Conservation (phyloP, 192 early-diverging fungal species). For the Coemansia sp. region DNA sequence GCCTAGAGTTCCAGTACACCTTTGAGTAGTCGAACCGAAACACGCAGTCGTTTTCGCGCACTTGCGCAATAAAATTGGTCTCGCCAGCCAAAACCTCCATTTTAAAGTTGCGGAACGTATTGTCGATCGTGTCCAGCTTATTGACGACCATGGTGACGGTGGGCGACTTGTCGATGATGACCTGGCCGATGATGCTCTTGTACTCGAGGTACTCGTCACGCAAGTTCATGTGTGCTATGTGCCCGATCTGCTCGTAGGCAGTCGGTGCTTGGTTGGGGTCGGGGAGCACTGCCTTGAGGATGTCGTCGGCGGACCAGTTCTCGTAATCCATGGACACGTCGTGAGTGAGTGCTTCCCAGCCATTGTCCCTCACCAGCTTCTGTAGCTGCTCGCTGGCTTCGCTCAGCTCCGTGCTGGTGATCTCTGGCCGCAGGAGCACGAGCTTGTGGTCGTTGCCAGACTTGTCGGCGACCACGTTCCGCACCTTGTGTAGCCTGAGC, state of each 20-base stretch:
- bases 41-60: slow-evolving; percentile 88
- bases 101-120: slow-evolving; percentile 93
- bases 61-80: slow-evolving; percentile 82
- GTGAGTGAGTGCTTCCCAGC: slow-evolving; percentile 42
- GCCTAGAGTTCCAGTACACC: slow-evolving; percentile 99
- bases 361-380: slow-evolving; percentile 3
- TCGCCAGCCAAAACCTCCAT: slow-evolving; percentile 96
- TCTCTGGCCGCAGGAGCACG: slow-evolving; percentile 57
- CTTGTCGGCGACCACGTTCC: slow-evolving; percentile 65
- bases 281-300: slow-evolving; percentile 89
- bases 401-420: slow-evolving; percentile 16
- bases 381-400: slow-evolving; percentile 28
- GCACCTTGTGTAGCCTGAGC: slow-evolving; percentile 65
- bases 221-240: slow-evolving; percentile 98
- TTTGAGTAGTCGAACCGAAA: slow-evolving; percentile 95
- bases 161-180: slow-evolving; percentile 95
- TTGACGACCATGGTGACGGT: slow-evolving; percentile 94
- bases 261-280: slow-evolving; percentile 81
- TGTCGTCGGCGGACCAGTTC: slow-evolving; percentile 91
- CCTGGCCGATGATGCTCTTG: slow-evolving; percentile 90
- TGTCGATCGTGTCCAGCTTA: slow-evolving; percentile 94
- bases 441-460: slow-evolving; percentile 39
- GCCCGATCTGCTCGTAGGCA: slow-evolving; percentile 84
- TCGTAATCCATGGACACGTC: slow-evolving; percentile 76
- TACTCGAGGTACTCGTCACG: slow-evolving; percentile 89